Conservation (phyloP, 78 protist genomes). For the Anaeramoeba flamelloides region DNA sequence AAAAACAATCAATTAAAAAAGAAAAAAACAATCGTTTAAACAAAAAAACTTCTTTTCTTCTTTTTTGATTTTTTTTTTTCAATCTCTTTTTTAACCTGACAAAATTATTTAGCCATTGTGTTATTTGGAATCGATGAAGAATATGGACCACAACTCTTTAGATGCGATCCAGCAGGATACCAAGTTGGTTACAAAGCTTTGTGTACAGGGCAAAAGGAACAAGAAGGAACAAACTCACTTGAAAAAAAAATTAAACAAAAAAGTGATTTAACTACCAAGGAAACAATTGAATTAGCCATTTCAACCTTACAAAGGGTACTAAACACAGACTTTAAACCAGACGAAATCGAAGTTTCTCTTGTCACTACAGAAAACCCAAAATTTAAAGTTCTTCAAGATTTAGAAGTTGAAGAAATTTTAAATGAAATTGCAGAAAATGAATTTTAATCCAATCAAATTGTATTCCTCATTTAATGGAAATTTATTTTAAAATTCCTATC, state of each 20-base stretch:
- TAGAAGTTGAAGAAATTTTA: conserved; percentile 58
- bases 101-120: conserved; percentile 39
- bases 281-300: conserved; percentile 71
- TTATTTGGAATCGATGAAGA: conserved; percentile 73
- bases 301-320: conserved; percentile 55
- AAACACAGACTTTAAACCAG: conserved; percentile 64
- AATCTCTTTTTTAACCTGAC: background rate
- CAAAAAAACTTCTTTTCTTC: too few species aligned
- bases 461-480: too few species aligned
- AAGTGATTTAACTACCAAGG: conserved; percentile 43
- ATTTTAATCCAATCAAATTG: too few species aligned
- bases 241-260: conserved; percentile 79
- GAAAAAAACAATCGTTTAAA: too few species aligned
- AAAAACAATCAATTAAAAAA: too few species aligned
- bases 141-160: conserved; percentile 61
- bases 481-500: too few species aligned
- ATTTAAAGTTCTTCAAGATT: conserved; percentile 36
- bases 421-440: conserved; percentile 67
- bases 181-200: conserved; percentile 53
- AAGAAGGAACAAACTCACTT: conserved; percentile 71
- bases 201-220: conserved; percentile 74
- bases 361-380: conserved; percentile 19
- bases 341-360: conserved; percentile 73
- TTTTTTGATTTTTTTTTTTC: conserved; percentile 7
- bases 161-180: conserved; percentile 88